Base-by-base conservation (phyloP, 108 stramenopile genomes). In the Licmophora abbreviata region DNA sequence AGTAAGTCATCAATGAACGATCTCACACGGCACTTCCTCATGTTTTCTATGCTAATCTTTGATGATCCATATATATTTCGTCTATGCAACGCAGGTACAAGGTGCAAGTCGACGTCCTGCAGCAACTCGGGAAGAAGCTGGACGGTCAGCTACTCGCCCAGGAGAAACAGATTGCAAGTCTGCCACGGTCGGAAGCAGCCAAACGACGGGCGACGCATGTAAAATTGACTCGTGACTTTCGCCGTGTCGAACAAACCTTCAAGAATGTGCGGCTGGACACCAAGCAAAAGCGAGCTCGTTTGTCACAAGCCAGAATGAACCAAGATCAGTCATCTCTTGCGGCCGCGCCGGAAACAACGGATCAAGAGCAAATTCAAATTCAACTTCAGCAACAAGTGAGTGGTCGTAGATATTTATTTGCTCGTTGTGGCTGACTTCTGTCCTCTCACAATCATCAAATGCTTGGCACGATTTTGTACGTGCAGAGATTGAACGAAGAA, bases 381-480 rank as follows among this genome's bases (percentile, higher is more conserved):
- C 81, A 90, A 51, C 47, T 85, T 55, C 78, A 80, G 27, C 76
- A 85, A 55, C 71, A 85, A 51, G 87, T 83, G 76, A 75, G 76
- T 51, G 65, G 81, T 72, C 10, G 24, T 47, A 0, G 20, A 17
- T 15, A 51, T 41, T 44, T n/a, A n/a, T n/a, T n/a, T n/a, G n/a
- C 34, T 12, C 34, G 12, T 12, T 35, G 34, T 35, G 34, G 11
- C 12, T 35, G 12, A 29, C 20, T 37, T 2, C 56, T 31, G 14
- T 17, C 55, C 0, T n/a, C n/a, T n/a, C n/a, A n/a, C n/a, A n/a
- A n/a, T n/a, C 14, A 42, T 18, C 40, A 4, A 44, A 12, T 43
- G 5, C 2, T 12, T 45, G 34, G 30, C n/a, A 29, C 44, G 28
- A 21, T 22, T 1, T 37, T 34, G 30, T 17, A 10, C n/a, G n/a